Evolutionary conservation across 169 alveolate species (phyloP).

Genomic region (Amoebophrya sp.): DNA sequence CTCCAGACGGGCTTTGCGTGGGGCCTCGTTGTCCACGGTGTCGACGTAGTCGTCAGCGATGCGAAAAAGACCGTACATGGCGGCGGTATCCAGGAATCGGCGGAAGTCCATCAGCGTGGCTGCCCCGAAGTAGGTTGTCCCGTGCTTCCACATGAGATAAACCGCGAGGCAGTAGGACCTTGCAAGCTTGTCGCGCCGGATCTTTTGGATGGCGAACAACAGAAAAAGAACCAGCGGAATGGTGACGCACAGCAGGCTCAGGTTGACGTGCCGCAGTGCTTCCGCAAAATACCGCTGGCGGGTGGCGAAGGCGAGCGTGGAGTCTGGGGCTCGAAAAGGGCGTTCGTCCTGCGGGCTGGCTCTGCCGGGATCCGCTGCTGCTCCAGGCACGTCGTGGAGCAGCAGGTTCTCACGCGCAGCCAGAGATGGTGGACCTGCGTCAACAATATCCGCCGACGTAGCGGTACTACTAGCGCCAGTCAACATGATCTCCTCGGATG

Average conservation of each 20-base stretch:
- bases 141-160: neutral
- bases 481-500: too few relatives aligned
- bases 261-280: neutral
- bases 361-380: too few relatives aligned
- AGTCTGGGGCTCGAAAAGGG: too few relatives aligned
- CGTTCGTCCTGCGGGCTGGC: neutral
- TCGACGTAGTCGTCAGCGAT: neutral
- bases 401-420: too few relatives aligned
- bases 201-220: neutral
- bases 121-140: neutral
- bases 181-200: neutral
- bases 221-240: neutral
- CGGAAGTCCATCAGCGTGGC: slow-evolving; percentile 19
- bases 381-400: too few relatives aligned
- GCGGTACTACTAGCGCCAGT: too few relatives aligned
- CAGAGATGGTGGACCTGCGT: too few relatives aligned
- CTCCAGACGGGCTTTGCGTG: neutral
- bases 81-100: neutral
- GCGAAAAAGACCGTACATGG: slow-evolving; percentile 2
- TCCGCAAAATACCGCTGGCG: neutral
- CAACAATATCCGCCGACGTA: too few relatives aligned
- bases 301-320: too few relatives aligned
- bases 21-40: neutral
- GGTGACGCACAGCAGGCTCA: neutral
- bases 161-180: neutral